Evolutionary conservation across 2,329 filamentous ascomycete genomes (phyloP).

Genomic region (Metarhizium sp.): DNA sequence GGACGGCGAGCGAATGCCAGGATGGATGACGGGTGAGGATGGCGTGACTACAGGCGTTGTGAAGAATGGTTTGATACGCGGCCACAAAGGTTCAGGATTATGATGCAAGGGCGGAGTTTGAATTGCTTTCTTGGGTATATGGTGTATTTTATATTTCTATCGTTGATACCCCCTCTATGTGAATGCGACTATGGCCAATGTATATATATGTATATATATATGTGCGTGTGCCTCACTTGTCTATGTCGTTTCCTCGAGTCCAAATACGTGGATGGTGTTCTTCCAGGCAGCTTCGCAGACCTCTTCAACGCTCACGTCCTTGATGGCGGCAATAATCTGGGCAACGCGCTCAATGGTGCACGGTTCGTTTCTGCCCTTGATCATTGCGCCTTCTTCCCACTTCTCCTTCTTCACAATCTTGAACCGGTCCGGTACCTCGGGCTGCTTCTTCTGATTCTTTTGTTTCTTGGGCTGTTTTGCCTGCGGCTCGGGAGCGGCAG

Average conservation of each 20-base stretch:
- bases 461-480: conserved; percentile 29
- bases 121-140: conserved; percentile 8
- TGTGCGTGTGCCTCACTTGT: background rate
- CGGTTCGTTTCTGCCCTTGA: conserved; percentile 93
- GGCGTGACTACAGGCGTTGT: conserved; percentile 67
- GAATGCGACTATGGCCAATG: conserved; percentile 1
- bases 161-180: conserved; percentile 18
- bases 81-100: conserved; percentile 46
- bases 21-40: conserved; percentile 86
- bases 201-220: background rate
- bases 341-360: conserved; percentile 80
- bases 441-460: conserved; percentile 49
- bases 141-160: conserved; percentile 10
- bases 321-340: conserved; percentile 80
- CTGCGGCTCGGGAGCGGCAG: conserved; percentile 13
- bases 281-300: conserved; percentile 79
- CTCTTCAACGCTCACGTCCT: conserved; percentile 68
- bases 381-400: conserved; percentile 77
- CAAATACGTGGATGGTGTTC: conserved; percentile 76
- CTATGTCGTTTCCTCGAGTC: conserved; percentile 35
- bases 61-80: conserved; percentile 53
- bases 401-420: conserved; percentile 94
- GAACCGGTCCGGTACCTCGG: conserved; percentile 61
- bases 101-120: conserved; percentile 16
- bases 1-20: conserved; percentile 70